Evolutionary conservation across 495 filamentous ascomycete genomes (phyloP), one percentile per base, ranked within the genome.

Genomic region (Pseudoneurospora amorphoporcata): DNA sequence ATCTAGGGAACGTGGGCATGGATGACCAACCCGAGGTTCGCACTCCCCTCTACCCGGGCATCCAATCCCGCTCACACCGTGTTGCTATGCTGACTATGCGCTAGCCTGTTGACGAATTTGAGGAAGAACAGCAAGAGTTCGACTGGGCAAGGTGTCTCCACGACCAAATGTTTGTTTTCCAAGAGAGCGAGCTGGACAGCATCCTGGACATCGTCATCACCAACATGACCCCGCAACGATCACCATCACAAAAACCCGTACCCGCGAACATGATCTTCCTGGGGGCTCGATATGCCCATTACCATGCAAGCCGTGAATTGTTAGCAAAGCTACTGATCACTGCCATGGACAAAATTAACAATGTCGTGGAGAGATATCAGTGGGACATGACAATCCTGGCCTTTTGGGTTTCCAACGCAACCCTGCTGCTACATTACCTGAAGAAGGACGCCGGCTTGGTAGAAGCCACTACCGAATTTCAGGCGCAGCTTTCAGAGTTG

Each of bases 81-180:
- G 35, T 68, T 32, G 38, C n/a, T 42, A 38, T 69, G 69, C 75
- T 73, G 45, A 76, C 40, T 68, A 68, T 68, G 71, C 8, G 43
- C 69, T 76, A 98, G 93, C 85, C 90, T 41, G 86, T 89, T 2
- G 94, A 94, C 73, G 95, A 98, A 41, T 82, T 93, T 23, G 94
- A 97, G 77, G 92, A 92, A 71, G 93, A 97, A 70, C 88, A 90
- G 58, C 94, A 97, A 77, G 95, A 98, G 72, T 99, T 99, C 75
- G 90, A 97, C n/a, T 99, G 95, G 95, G 92, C 93, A 76, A 86
- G 90, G 77, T 99, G 95, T 82, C 83, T 97, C 61, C 94, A 97
- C 78, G 95, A 99, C 80, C 95, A 99, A 78, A 99, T 99, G 95
- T 99, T 99, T 77, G 95, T 99, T 35, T 98, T 99, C 80, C 96